These are phyloP conservation scores for Diaporthe capsici DNA, from an alignment of 2,329 filamentous ascomycete genomes.

Conservation along the genomic window DNA sequence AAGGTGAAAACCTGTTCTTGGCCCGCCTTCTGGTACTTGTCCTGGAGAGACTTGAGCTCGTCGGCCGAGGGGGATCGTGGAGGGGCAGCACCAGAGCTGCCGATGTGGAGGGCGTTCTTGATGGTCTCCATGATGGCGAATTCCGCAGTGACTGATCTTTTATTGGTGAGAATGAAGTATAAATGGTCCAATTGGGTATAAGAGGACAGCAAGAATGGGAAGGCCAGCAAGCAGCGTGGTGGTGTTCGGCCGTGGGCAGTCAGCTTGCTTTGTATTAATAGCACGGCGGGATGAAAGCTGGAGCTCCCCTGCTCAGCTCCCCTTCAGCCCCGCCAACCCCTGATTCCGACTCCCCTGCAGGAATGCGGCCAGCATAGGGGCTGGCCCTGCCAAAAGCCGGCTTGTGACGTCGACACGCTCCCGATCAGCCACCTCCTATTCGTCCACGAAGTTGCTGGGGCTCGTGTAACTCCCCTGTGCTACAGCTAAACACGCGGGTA, in stretches of 20 bases:
- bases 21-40: slow-evolving; percentile 80
- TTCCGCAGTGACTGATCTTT: not conserved
- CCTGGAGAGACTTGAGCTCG: slow-evolving; percentile 76
- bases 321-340: slow-evolving; percentile 33
- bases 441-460: slow-evolving; percentile 5
- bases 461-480: not conserved
- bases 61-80: slow-evolving; percentile 72
- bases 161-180: not conserved
- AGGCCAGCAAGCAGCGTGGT: slow-evolving; percentile 15
- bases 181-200: not conserved
- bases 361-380: slow-evolving; percentile 16
- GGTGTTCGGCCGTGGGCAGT: slow-evolving; percentile 31
- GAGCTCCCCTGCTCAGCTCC: slow-evolving; percentile 33
- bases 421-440: slow-evolving; percentile 37
- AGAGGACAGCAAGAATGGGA: slow-evolving; percentile 18
- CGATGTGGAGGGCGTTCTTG: slow-evolving; percentile 58
- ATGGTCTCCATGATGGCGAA: slow-evolving; percentile 57
- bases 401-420: slow-evolving; percentile 38
- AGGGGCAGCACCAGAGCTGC: slow-evolving; percentile 50
- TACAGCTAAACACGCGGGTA: not conserved
- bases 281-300: slow-evolving; percentile 32
- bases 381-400: slow-evolving; percentile 16
- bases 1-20: slow-evolving; percentile 90
- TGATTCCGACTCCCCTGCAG: slow-evolving; percentile 29
- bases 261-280: slow-evolving; percentile 40